These are phyloP conservation scores for Chloropicon primus DNA, from an alignment of 139 green algal species.

Conservation along the genomic window DNA sequence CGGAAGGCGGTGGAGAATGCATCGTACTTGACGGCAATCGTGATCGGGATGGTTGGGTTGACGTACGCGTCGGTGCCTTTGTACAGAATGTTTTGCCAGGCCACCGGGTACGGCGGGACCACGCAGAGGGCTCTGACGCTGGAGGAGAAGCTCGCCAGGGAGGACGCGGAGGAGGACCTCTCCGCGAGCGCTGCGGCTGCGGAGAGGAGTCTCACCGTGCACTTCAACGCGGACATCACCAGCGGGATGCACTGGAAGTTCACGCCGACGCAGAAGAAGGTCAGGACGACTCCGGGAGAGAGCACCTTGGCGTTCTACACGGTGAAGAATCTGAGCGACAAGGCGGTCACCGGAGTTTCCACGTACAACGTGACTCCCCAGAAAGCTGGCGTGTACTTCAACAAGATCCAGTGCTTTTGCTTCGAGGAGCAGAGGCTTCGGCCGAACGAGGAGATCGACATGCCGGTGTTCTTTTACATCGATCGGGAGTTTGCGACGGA, in stretches of 20 bases:
- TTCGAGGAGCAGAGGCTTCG: conserved; percentile 13
- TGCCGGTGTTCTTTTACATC: conserved; percentile 99
- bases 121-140: not conserved
- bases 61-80: conserved; percentile 87
- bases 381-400: conserved; percentile 87
- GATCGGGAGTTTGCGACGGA: conserved; percentile 89
- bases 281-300: conserved; percentile 71
- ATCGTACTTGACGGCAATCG: conserved; percentile 42
- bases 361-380: conserved; percentile 93
- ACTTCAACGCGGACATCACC: conserved; percentile 81
- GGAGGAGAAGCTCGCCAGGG: conserved; percentile 12
- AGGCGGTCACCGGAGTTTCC: conserved; percentile 72
- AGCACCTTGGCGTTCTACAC: conserved; percentile 96
- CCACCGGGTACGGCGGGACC: conserved; percentile 21
- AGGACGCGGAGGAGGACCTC: not conserved
- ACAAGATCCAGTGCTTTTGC: conserved; percentile 92
- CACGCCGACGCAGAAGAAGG: conserved; percentile 56
- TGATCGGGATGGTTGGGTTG: conserved; percentile 79
- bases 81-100: conserved; percentile 76
- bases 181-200: conserved; percentile 31
- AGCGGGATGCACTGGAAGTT: conserved; percentile 89
- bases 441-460: conserved; percentile 80
- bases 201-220: conserved; percentile 50
- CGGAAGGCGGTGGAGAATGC: not conserved
- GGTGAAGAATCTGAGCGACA: conserved; percentile 63